Conservation (phyloP, 495 filamentous ascomycete genomes). For the Darksidea phi region DNA sequence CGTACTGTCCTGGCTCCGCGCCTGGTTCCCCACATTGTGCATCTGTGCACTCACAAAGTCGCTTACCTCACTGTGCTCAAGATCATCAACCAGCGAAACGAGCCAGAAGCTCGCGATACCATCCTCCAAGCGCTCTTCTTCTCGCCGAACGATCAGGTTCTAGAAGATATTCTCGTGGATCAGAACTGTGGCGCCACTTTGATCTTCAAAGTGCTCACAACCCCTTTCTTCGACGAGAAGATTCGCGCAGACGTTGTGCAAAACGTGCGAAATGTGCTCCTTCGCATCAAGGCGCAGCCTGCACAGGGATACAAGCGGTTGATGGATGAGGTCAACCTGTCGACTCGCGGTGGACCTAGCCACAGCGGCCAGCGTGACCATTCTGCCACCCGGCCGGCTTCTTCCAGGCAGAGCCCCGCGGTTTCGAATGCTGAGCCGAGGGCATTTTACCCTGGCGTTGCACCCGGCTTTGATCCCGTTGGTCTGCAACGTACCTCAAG, state of each 20-base stretch:
- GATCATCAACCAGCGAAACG: constrained; percentile 96
- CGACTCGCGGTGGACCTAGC: constrained; percentile 54
- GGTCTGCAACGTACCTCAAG: constrained; percentile 55
- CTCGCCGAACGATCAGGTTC: constrained; percentile 77
- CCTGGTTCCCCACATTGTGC: constrained; percentile 92
- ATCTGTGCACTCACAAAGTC: constrained; percentile 97
- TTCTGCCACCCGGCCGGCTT: constrained; percentile 51
- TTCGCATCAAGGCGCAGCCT: constrained; percentile 86
- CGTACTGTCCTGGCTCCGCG: constrained; percentile 89
- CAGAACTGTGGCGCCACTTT: constrained; percentile 90
- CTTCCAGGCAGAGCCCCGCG: constrained; percentile 50
- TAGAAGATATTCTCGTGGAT: constrained; percentile 89
- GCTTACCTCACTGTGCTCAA: constrained; percentile 96
- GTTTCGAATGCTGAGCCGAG: constrained; percentile 43
- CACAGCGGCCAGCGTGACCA: constrained; percentile 26
- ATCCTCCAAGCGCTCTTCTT: constrained; percentile 94
- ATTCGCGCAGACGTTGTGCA: constrained; percentile 84
- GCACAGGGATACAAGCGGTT: constrained; percentile 96
- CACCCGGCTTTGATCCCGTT: constrained; percentile 45
- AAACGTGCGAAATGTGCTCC: constrained; percentile 84
- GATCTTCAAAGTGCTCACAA: constrained; percentile 97
- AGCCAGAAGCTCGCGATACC: constrained; percentile 87
- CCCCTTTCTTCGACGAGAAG: constrained; percentile 93
- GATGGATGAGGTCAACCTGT: constrained; percentile 94
- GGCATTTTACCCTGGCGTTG: constrained; percentile 47